Evolutionary conservation across 2,329 filamentous ascomycete species (phyloP), one percentile per base, ranked within the genome.

Genomic region (Graphilbum fragrans): DNA sequence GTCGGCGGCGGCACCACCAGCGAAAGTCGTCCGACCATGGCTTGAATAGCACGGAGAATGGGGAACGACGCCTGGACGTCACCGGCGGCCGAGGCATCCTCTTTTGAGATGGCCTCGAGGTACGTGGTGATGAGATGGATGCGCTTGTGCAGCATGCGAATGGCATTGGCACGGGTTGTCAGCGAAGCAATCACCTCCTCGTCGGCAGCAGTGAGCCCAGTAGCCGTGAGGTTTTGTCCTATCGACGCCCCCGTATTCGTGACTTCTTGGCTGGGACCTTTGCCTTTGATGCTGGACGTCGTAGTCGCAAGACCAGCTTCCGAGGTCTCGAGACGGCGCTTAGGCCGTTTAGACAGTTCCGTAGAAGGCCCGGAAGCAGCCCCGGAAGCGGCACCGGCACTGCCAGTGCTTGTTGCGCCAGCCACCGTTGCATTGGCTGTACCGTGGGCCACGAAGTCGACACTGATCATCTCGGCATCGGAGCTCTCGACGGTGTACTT

Each of bases 391-490:
- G 57, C 56, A n/a, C 63, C 56, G n/a, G 22, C 23, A 19, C 14
- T 23, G 35, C 23, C 22, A n/a, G n/a, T n/a, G n/a, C n/a, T n/a
- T n/a, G 20, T 14, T 67, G 66, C 43, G 67, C 65, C 51, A 60
- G 63, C 41, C 52, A 48, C 10, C 52, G 5, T 20, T 21, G 87
- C 88, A 53, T 85, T 90, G 37, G 84, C 85, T 37, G 83, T 84
- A 32, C 84, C 86, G 40, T 81, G 80, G 1, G 90, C 88, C 18
- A 98, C 82, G 50, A 88, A 94, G 60, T 95, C 87, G 54, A 98
- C 85, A 51, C 85, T 84, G 50, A 98, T 96, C 87, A 95, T 95
- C 61, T 98, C 92, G 1, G 88, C 88, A 59, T 96, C 88, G 10
- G 86, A 86, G 0, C 88, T 94, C 63, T 96, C 92, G 2, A 96